A percentile compares a stretch with the other conserved stretches of the same genome.
phyloP scores from a whole-genome alignment of 2,329 filamentous ascomycete species.

The Penicillium capsulatum region DNA sequence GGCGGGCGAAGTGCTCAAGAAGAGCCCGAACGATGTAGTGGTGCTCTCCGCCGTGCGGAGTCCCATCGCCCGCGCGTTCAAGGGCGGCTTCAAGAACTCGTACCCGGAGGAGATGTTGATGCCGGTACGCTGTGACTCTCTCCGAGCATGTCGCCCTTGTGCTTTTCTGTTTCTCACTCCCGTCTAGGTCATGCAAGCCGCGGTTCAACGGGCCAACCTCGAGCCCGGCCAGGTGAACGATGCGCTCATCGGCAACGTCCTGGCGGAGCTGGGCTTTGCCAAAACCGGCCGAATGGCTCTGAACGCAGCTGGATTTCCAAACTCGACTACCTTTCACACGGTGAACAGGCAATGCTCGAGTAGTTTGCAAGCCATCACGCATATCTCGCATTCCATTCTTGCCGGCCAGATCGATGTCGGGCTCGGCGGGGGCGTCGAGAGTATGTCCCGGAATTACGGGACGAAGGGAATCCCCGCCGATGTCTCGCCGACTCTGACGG shows the following conservation, averaged over 20 bases:
- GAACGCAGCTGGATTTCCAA: conserved; percentile 73
- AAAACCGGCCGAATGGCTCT: conserved; percentile 91
- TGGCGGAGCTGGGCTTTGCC: conserved; percentile 82
- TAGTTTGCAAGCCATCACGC: conserved; percentile 70
- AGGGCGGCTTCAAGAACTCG: conserved; percentile 77
- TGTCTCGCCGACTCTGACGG: conserved; percentile 68
- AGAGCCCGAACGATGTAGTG: conserved; percentile 75
- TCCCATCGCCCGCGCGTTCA: conserved; percentile 76
- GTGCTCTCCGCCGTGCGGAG: conserved; percentile 86
- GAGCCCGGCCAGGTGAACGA: conserved; percentile 69
- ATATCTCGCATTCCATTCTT: conserved; percentile 68
- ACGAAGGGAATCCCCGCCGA: conserved; percentile 76
- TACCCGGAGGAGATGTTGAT: conserved; percentile 84
- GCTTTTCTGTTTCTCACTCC: conserved; percentile 68
- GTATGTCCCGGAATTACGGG: conserved; percentile 91
- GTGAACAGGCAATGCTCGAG: conserved; percentile 83
- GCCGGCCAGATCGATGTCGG: conserved; percentile 67
- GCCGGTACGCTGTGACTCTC: too few relatives aligned
- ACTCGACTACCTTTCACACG: conserved; percentile 72
- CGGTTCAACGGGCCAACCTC: conserved; percentile 50
- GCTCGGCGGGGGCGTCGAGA: conserved; percentile 89
- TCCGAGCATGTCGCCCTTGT: too few relatives aligned
- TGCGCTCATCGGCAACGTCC: conserved; percentile 79
- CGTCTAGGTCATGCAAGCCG: conserved; percentile 57
- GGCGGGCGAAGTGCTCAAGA: conserved; percentile 64